phyloP scores from a whole-genome alignment of 768 basidiomycete species.

The Trametes cingulata region DNA sequence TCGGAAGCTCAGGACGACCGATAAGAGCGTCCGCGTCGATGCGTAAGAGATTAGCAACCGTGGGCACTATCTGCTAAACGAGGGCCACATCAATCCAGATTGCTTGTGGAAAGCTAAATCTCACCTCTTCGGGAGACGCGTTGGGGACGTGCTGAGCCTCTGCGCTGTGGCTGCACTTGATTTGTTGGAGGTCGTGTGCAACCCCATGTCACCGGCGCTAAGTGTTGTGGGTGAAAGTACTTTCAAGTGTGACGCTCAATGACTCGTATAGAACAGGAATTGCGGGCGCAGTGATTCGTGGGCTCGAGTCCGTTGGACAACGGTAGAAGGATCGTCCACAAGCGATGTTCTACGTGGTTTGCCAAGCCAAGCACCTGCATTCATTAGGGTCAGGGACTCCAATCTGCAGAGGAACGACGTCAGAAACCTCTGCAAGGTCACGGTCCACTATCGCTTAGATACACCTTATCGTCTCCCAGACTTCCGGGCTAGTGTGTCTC shows the following conservation, averaged over 20 bases:
- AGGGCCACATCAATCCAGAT: neutral
- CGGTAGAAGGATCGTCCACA: neutral
- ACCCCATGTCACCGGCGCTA: neutral
- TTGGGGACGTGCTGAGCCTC: too few species aligned
- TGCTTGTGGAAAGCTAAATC: neutral
- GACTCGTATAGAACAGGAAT: neutral
- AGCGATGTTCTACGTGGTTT: neutral
- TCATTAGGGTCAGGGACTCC: neutral
- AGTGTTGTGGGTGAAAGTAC: neutral
- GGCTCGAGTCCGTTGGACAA: neutral
- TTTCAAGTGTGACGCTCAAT: neutral
- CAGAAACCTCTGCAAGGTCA: neutral
- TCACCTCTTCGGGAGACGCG: neutral
- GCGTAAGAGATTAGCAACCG: slow-evolving; percentile 15
- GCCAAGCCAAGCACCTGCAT: neutral
- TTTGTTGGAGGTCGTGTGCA: neutral
- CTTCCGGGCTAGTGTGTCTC: too few species aligned
- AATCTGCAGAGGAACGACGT: neutral
- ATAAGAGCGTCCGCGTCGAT: slow-evolving; percentile 10
- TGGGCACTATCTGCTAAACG: slow-evolving; percentile 3
- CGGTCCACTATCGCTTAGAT: neutral
- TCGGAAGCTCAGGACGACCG: slow-evolving; percentile 1
- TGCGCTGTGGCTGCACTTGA: neutral
- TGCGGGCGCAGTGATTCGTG: neutral
- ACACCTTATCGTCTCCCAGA: neutral